Evolutionary conservation across 1,284 basidiomycete species (phyloP), one percentile per base, ranked within the genome.

Genomic region (Cryptococcus maquisensis): DNA sequence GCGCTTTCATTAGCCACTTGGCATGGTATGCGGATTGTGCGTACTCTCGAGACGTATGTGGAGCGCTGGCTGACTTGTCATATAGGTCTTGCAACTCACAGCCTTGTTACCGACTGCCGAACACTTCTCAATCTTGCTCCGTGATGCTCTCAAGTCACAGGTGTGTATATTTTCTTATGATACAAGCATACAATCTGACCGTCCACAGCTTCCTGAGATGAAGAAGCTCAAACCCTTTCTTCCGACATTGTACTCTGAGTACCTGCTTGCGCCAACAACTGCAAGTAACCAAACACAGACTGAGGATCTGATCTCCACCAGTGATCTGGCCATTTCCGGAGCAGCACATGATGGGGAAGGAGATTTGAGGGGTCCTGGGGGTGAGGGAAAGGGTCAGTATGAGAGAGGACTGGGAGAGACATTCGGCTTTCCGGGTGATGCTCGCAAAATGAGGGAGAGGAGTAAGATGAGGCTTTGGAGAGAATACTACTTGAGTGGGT

Each of bases 401-500:
- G 86, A 90, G 47, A 86, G 88, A 16, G 93, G 93, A 3, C 79
- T 97, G 1, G 93, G 93, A 2, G 79, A 94, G 55, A 84, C 80
- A 55, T 95, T 90, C 76, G 93, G 88, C 71, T 96, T 92, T 68
- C 93, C 93, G 1, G 93, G 92, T 51, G 93, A 96, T 74, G 84
- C 92, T 10, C 90, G 90, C 77, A 95, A 94, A 86, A 81, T 97
- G 60, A 84, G 95, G 32, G 96, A 99, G 77, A 90, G 91, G 53
- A 96, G 91, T 41, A 99, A 99, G 77, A 86, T 96, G 67, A 98
- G 96, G 74, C 82, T 98, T 13, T 99, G 96, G 96, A 87, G 86
- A 20, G 84, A 86, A 53, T 98, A 98, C 74, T 81, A 95, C 38
- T 80, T 82, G 65, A 79, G 90, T 93, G 67, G 59, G 83, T 60